Percentiles rank a stretch among this genome's conserved stretches.
Conservation (phyloP, 441 rosid genomes). For the Aleurites moluccanus region DNA sequence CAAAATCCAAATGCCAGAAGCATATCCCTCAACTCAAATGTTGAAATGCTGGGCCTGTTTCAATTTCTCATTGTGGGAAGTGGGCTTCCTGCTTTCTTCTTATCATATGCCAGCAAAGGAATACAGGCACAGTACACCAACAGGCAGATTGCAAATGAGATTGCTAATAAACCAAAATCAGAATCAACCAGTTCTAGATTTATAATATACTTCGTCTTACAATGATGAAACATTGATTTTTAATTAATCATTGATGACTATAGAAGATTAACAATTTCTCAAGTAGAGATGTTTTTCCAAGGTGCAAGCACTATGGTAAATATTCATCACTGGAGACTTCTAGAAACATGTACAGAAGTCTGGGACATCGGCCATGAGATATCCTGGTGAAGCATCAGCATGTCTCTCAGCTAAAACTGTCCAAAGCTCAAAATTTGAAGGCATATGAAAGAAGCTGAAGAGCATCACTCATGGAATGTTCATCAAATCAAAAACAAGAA, state of each 20-base stretch:
- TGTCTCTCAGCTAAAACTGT: slow-evolving; percentile 4
- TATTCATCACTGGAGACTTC: slow-evolving; percentile 28
- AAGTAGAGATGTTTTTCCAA: background rate
- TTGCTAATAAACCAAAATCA: background rate
- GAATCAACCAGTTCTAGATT: background rate
- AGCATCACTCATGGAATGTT: background rate
- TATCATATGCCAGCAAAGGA: background rate
- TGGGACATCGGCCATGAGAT: slow-evolving; percentile 21
- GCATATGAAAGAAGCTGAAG: background rate
- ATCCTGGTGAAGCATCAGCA: slow-evolving; percentile 18
- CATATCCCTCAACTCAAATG: background rate
- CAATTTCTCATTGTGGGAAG: background rate
- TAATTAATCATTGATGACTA: no score
- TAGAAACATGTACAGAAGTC: slow-evolving; percentile 24
- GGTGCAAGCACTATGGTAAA: slow-evolving; percentile 1
- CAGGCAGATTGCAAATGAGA: background rate
- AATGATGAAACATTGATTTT: background rate
- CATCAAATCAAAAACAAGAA: background rate
- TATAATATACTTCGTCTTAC: no score
- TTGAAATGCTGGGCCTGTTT: background rate
- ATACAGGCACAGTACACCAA: background rate
- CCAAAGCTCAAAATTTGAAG: no score
- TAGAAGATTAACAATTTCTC: background rate
- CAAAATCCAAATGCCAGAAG: background rate
- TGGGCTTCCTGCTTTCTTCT: background rate